phyloP scores from a whole-genome alignment of 352 stramenopile species.

The Globisporangium iwayamae region DNA sequence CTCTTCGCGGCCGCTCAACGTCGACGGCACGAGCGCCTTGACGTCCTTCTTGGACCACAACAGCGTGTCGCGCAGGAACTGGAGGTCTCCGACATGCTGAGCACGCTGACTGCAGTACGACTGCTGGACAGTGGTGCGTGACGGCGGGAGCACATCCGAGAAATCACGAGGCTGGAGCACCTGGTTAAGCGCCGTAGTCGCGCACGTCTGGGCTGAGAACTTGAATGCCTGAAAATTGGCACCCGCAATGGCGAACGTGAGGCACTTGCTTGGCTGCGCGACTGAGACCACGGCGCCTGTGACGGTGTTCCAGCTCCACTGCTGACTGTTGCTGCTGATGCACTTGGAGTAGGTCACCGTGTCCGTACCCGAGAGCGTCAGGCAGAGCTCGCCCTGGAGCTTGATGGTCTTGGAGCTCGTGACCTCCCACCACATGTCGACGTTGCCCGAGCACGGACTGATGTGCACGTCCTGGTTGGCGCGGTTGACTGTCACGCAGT shows the following conservation, averaged over 20 bases:
- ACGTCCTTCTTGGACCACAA: conserved; percentile 12
- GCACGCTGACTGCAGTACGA: conserved; percentile 6
- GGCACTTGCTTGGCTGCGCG: conserved; percentile 1
- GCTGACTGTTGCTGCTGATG: neutral
- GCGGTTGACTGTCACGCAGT: conserved; percentile 11
- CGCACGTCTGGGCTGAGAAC: neutral
- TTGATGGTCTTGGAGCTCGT: conserved; percentile 1
- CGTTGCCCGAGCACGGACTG: neutral
- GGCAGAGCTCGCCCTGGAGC: conserved; percentile 2
- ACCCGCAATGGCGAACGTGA: neutral
- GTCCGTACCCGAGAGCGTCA: neutral
- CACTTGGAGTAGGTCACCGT: neutral
- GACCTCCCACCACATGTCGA: conserved; percentile 15
- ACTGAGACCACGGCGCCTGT: neutral
- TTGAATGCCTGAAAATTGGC: conserved; percentile 2
- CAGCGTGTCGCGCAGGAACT: conserved; percentile 15
- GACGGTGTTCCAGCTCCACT: neutral
- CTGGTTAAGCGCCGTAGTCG: neutral
- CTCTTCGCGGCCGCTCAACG: neutral
- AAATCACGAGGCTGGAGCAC: neutral
- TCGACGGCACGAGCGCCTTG: conserved; percentile 13
- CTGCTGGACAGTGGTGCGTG: neutral
- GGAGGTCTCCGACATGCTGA: neutral
- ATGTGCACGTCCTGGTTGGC: conserved; percentile 1
- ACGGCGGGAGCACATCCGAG: neutral